Conservation (phyloP, 2,329 filamentous ascomycete species). For the Didymella keratinophila region DNA sequence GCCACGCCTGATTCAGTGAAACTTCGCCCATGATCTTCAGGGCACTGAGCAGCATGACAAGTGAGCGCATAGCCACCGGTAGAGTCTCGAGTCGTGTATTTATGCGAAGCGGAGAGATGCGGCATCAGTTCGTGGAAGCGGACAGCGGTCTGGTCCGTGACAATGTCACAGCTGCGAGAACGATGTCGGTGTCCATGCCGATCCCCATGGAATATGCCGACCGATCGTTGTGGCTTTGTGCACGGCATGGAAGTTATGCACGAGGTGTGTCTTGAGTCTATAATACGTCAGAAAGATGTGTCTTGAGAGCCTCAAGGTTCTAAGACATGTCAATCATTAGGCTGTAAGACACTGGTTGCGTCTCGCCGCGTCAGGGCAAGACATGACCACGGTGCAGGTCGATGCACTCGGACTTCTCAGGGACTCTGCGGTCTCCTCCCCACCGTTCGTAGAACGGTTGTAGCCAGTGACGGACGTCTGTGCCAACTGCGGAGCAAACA, state of each 20-base stretch:
- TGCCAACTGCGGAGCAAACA: slow-evolving; percentile 5
- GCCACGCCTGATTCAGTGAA: not conserved
- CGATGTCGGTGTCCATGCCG: not conserved
- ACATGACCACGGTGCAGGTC: not conserved
- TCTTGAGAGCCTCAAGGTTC: not conserved
- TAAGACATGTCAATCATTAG: not conserved
- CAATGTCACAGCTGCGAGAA: not conserved
- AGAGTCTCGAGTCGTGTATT: not conserved
- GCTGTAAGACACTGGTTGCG: not conserved
- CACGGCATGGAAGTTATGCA: not conserved
- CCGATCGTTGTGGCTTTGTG: slow-evolving; percentile 1
- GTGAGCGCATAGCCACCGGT: not conserved
- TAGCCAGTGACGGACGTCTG: not conserved
- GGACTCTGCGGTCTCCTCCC: not conserved
- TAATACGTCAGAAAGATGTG: not conserved
- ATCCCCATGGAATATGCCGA: not conserved
- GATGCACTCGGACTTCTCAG: not conserved
- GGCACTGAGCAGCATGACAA: slow-evolving; percentile 1
- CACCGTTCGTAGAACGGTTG: not conserved
- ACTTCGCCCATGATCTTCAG: slow-evolving; percentile 5
- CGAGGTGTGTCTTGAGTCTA: not conserved
- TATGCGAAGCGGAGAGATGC: not conserved
- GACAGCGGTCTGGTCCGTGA: not conserved
- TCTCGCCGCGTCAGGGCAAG: not conserved
- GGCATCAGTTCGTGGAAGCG: not conserved